These are phyloP conservation scores for Schwanniomyces yamadae DNA, from an alignment of 805 yeast species.

Conservation along the genomic window DNA sequence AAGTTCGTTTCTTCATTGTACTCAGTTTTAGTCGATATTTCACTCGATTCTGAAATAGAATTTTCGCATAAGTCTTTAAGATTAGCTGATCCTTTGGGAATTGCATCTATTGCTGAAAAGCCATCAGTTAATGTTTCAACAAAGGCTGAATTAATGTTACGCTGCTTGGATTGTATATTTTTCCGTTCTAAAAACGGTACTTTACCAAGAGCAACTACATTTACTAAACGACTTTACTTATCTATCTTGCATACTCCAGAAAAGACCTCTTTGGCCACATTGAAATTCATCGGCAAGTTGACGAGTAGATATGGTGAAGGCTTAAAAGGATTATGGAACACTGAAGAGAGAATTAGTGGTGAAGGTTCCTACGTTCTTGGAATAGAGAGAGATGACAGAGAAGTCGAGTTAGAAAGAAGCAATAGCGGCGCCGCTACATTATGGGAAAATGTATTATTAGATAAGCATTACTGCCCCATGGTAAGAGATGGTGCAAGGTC, in stretches of 20 bases:
- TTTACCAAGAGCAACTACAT: constrained; percentile 68
- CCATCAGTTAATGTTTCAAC: constrained; percentile 86
- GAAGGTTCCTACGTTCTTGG: constrained; percentile 62
- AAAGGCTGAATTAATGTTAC: constrained; percentile 77
- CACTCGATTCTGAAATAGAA: constrained; percentile 82
- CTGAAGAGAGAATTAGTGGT: constrained; percentile 84
- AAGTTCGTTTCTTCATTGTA: constrained; percentile 78
- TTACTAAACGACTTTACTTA: constrained; percentile 75
- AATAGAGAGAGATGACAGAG: constrained; percentile 47
- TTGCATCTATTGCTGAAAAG: constrained; percentile 38
- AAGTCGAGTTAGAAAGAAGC: constrained; percentile 63
- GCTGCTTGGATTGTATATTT: constrained; percentile 77
- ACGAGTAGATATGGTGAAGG: constrained; percentile 66
- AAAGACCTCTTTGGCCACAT: constrained; percentile 73
- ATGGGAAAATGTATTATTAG: constrained; percentile 82
- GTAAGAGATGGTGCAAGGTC: constrained; percentile 65
- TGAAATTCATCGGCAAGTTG: constrained; percentile 77
- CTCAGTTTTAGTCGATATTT: constrained; percentile 60
- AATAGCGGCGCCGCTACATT: constrained; percentile 87
- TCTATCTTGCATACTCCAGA: constrained; percentile 78
- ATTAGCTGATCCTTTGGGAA: constrained; percentile 70
- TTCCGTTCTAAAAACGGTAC: constrained; percentile 73
- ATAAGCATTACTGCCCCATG: constrained; percentile 79
- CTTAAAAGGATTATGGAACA: constrained; percentile 71
- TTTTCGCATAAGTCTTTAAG: constrained; percentile 79